Base-by-base conservation (phyloP, 2,329 filamentous ascomycete species). In the Mycosphaerella sp. region DNA sequence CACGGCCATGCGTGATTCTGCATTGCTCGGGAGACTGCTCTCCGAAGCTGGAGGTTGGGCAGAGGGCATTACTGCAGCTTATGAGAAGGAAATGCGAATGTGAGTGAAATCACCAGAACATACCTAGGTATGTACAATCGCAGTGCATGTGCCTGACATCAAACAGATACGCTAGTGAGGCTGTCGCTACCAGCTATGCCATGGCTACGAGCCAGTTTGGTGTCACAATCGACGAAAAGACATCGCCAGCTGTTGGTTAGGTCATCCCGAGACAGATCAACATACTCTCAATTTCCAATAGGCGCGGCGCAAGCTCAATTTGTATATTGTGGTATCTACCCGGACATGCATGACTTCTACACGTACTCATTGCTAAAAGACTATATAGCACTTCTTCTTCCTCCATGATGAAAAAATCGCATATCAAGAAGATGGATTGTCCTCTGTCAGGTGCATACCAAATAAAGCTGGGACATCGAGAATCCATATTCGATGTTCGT, bases 1-100 rank as follows among this genome's bases (percentile, higher is more conserved):
- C 54, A 81, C 79, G 1, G 79, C 79, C 4, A 68, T 81, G 0
- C 64, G 70, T 37, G 79, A 82, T 59, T 75, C 79, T 8, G 79
- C 76, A 0, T 50, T 82, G 50, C 68, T 82, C 2, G 79, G 78
- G 0, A 69, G 68, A 54, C 55, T 83, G 50, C 41, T 83, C 28
- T 59, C 62, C 1, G 77, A 81, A 58, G 73, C 75, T 2, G 77
- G 77, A 1, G 79, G 79, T 0, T 78, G 58, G 52, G 53, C 50
- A 25, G 63, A 67, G 3, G 68, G 66, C 2, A 49, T 71, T 8
- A 75, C 72, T 0, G 64, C 60, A 7, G 60, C 51, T 3, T 72
- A 72, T 54, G 70, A 72, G 58, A 62, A 63, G 50, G 59, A 67
- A 47, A 72, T 72, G 70, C 64, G 69, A 44, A 59, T 79, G 0